Evolutionary conservation across 805 yeast species (phyloP), one percentile per base, ranked within the genome.

Genomic region (Schizosaccharomyces cryophilus): DNA sequence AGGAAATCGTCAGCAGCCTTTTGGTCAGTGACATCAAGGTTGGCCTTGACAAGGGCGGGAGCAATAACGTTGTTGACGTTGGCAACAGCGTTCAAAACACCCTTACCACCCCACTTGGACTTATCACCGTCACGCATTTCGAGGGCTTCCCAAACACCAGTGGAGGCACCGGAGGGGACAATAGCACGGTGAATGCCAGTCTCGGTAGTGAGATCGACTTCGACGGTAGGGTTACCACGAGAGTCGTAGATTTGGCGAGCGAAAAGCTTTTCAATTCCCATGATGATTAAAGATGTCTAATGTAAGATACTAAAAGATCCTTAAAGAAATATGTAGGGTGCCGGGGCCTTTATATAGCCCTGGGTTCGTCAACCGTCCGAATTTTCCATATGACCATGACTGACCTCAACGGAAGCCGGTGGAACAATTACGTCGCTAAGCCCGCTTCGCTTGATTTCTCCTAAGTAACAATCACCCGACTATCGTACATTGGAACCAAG

Each of bases 111-210:
- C 98, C 98, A 90, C 73, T 93, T 77, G 78, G 87, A 86, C 56
- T 51, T 51, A 82, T 93, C 98, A 70, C 87, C 93, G 74, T 90
- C 98, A 81, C 98, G 88, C 76, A 90, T 82, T 80, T 90, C 98
- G 69, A 89, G 78, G 69, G 98, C 98, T 81, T 93, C 98, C 77
- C 87, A 95, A 75, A 85, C 75, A 84, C 98, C 98, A 66, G 98
- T 93, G 72, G 97, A 90, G 68, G 98, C 98, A 79, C 98, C 98
- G 67, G 96, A 88, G 75, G 98, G 98, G 65, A 93, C 98, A 73
- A 90, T 89, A 68, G 97, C 82, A 77, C 96, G 85, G 94, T 87
- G 89, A 67, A 81, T 70, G 72, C 98, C 98, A 72, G 85, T 82
- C 66, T 80, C 90, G 72, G 98, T 90, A 81, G 84, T 78, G 71